Evolutionary conservation across 768 basidiomycete species (phyloP), one percentile per base, ranked within the genome.

Genomic region (Lyophyllum semitale): DNA sequence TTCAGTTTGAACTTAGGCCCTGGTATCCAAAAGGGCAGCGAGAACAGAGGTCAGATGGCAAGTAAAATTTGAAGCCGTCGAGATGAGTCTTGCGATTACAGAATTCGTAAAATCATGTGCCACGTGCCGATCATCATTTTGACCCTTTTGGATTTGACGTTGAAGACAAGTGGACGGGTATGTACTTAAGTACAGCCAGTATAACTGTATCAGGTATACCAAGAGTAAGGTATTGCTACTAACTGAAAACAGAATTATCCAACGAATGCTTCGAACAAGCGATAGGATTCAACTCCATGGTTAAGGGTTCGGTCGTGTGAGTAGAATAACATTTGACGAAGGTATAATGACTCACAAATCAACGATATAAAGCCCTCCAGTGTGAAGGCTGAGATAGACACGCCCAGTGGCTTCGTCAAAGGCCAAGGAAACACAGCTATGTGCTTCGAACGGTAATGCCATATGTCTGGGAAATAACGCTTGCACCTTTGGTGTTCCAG

Each of bases 371-470:
- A 87, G 58, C 30, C 82, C 79, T 17, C 84, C 83, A 17, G 78
- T 82, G 35, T 77, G 74, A 13, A 85, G 66, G 9, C 77, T 79
- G 13, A 84, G 64, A 61, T 72, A 80, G 29, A 87, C 68, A 27
- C 75, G 71, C 29, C 85, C 83, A 2, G 76, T 76, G 4, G 75
- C 70, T 60, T 87, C 85, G 51, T 87, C 83, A 51, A 87, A 83
- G 3, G 76, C 76, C 26, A 86, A 65, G 0, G 75, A 74, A 32
- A 74, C 73, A 51, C 77, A 78, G 26, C 71, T 70, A 23, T 73
- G 68, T 17, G 77, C 72, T 57, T 76, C 72, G 51, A 87, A 84
- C 0, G 84, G 84, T 35, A 85, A 66, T 1, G 78, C 75, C 12
- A 79, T 70, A 58, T 81, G 71, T 9, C 71, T 65, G 0, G 80